These are phyloP conservation scores for Hordeum pubiflorum DNA, from an alignment of 202 grass and related monocot species.

Conservation along the genomic window DNA sequence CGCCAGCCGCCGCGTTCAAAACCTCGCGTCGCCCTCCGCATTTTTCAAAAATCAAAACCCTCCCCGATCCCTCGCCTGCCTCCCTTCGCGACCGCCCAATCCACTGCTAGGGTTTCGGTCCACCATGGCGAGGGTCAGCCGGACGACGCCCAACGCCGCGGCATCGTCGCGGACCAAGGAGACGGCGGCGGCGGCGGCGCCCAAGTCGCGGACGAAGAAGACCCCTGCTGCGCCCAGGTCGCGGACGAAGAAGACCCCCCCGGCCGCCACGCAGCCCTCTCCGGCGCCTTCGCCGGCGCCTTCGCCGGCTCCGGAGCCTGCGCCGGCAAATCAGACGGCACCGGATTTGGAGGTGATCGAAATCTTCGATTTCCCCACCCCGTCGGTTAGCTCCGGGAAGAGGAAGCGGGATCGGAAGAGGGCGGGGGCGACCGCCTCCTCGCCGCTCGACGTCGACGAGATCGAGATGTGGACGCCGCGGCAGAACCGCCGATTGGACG, in stretches of 20 bases:
- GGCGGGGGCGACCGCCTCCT: neutral
- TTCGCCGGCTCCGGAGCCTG: neutral
- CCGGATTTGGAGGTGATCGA: neutral
- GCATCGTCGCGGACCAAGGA: neutral
- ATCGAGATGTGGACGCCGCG: conserved; percentile 44
- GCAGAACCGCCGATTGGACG: conserved; percentile 48
- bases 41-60: conserved; percentile 14
- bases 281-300: neutral
- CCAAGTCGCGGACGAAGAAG: neutral
- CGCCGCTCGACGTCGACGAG: conserved; percentile 26
- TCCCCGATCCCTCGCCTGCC: neutral
- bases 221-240: neutral
- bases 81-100: neutral
- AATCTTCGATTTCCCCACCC: conserved; percentile 10
- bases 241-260: neutral
- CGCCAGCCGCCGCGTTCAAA: neutral
- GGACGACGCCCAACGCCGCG: neutral
- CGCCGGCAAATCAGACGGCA: neutral
- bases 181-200: neutral
- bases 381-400: neutral
- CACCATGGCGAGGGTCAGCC: neutral
- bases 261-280: neutral
- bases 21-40: neutral
- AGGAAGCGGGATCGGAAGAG: conserved; percentile 13
- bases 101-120: conserved; percentile 6